Percentiles rank a stretch among this genome's conserved stretches.
These are phyloP conservation scores for Didymella pinodella DNA, from an alignment of 2,329 filamentous ascomycete genomes.

Conservation along the genomic window DNA sequence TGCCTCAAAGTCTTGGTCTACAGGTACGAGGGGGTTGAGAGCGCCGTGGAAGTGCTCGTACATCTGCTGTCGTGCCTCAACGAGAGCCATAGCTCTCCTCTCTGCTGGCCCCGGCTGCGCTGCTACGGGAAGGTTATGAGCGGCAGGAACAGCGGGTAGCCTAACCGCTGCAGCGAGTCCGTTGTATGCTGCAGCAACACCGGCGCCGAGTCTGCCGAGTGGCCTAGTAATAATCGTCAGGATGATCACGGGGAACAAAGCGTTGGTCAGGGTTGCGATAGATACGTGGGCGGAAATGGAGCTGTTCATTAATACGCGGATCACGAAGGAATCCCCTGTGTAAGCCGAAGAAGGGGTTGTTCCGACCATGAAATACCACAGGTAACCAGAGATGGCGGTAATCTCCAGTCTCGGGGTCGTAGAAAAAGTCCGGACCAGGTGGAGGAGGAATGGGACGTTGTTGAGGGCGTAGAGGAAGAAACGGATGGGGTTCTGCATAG, in stretches of 20 bases:
- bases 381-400: not conserved
- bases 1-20: slow-evolving; percentile 1
- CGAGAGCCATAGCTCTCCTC: not conserved
- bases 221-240: slow-evolving; percentile 7
- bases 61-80: not conserved
- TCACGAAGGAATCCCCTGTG: not conserved
- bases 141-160: not conserved
- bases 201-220: not conserved
- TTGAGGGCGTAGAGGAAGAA: not conserved
- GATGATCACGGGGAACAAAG: not conserved
- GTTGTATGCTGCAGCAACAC: slow-evolving; percentile 4
- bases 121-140: not conserved
- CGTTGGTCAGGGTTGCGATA: not conserved
- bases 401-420: not conserved
- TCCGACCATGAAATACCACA: not conserved
- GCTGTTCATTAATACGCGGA: not conserved
- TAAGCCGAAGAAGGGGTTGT: not conserved
- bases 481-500: not conserved
- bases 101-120: not conserved
- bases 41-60: not conserved
- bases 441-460: not conserved
- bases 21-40: not conserved
- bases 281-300: not conserved
- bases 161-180: slow-evolving; percentile 1
- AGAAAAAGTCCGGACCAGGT: not conserved